These are phyloP conservation scores for Nannochloris sp. DNA, from an alignment of 139 green algal genomes.

Conservation along the genomic window DNA sequence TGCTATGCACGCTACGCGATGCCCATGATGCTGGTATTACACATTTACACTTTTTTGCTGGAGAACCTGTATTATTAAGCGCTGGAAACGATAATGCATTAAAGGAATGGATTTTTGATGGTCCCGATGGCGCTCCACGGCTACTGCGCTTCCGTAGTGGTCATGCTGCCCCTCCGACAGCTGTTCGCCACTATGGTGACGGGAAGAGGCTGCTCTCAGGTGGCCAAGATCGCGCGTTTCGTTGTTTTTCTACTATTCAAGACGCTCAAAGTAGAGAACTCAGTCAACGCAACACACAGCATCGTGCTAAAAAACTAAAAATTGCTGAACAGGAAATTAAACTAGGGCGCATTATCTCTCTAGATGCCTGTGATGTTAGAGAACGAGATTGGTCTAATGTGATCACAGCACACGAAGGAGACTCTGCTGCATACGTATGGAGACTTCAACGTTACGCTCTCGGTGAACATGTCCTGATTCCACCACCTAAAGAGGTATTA, in stretches of 20 bases:
- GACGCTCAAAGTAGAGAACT: slow-evolving; percentile 93
- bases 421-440: slow-evolving; percentile 85
- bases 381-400: slow-evolving; percentile 97
- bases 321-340: slow-evolving; percentile 77
- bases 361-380: slow-evolving; percentile 68
- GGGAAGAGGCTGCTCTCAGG: slow-evolving; percentile 71
- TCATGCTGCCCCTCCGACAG: slow-evolving; percentile 72
- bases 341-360: slow-evolving; percentile 58
- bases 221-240: slow-evolving; percentile 83
- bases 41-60: slow-evolving; percentile 56
- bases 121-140: slow-evolving; percentile 28
- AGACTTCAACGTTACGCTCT: slow-evolving; percentile 66
- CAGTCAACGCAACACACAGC: slow-evolving; percentile 66
- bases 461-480: slow-evolving; percentile 59
- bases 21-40: slow-evolving; percentile 63
- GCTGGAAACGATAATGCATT: slow-evolving; percentile 79
- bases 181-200: slow-evolving; percentile 68
- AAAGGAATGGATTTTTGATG: slow-evolving; percentile 96
- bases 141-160: slow-evolving; percentile 87
- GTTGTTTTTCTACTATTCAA: slow-evolving; percentile 82
- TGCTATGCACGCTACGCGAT: slow-evolving; percentile 59
- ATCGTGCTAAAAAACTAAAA: slow-evolving; percentile 62
- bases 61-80: slow-evolving; percentile 84
- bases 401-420: slow-evolving; percentile 84
- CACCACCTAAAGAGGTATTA: slow-evolving; percentile 14